These are phyloP conservation scores for Myxozyma udenii DNA, from an alignment of 805 yeast genomes.

Conservation along the genomic window DNA sequence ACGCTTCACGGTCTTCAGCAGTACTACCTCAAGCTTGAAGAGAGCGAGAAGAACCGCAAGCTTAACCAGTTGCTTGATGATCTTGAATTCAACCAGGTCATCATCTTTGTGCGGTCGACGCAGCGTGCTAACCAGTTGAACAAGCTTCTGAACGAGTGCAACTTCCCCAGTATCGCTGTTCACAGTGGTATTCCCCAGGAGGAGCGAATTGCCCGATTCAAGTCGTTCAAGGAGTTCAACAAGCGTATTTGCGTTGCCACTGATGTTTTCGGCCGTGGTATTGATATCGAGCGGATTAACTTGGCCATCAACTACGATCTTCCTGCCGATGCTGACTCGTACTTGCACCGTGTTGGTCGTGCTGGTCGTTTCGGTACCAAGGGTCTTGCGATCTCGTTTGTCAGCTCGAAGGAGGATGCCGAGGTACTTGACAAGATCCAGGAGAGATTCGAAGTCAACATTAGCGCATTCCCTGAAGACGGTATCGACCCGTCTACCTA, in stretches of 20 bases:
- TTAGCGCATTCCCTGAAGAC: conserved; percentile 93
- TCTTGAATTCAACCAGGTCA: conserved; percentile 96
- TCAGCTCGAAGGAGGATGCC: conserved; percentile 81
- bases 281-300: conserved; percentile 97
- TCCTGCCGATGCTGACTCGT: conserved; percentile 96
- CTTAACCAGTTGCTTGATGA: conserved; percentile 89
- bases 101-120: conserved; percentile 89
- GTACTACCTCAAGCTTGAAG: conserved; percentile 84
- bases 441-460: conserved; percentile 94
- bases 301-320: conserved; percentile 96
- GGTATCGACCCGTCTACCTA: conserved; percentile 97
- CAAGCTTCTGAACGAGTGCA: conserved; percentile 81
- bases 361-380: conserved; percentile 99
- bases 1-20: conserved; percentile 98
- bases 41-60: conserved; percentile 88
- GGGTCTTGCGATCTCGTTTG: conserved; percentile 93
- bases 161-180: conserved; percentile 96
- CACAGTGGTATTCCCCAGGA: conserved; percentile 95
- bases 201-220: conserved; percentile 96
- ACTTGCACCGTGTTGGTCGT: conserved; percentile 98
- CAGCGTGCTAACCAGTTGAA: conserved; percentile 89
- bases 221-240: conserved; percentile 94
- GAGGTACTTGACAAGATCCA: conserved; percentile 88
- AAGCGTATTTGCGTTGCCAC: conserved; percentile 98
- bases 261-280: conserved; percentile 98